These are phyloP conservation scores for Fraxinus pennsylvanica DNA, from an alignment of 257 asterid genomes.

Conservation along the genomic window DNA sequence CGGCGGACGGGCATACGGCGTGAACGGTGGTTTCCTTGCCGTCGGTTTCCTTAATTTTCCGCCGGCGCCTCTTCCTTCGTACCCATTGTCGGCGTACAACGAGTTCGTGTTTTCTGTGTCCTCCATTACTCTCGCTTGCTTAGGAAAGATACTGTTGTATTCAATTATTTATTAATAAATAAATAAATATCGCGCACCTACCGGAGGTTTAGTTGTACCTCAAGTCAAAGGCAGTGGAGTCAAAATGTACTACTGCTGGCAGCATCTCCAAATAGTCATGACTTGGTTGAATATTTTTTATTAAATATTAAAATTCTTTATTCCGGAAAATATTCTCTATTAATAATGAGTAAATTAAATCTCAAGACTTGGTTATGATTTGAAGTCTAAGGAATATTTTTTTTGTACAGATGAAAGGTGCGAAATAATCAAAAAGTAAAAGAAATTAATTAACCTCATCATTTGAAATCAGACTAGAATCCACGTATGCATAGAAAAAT, in stretches of 20 bases:
- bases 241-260: not conserved
- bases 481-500: too few species aligned
- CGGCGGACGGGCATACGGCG: constrained; percentile 45
- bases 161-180: not conserved
- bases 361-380: too few species aligned
- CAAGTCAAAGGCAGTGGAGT: not conserved
- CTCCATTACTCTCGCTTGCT: constrained; percentile 24
- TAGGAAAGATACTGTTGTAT: not conserved
- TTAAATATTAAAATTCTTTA: too few species aligned
- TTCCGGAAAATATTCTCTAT: too few species aligned
- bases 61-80: constrained; percentile 42
- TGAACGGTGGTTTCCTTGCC: constrained; percentile 29
- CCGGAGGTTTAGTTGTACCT: not conserved
- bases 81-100: constrained; percentile 16
- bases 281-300: too few species aligned
- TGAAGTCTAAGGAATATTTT: too few species aligned
- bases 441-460: too few species aligned
- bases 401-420: too few species aligned
- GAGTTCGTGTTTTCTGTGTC: constrained; percentile 21
- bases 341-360: too few species aligned
- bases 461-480: too few species aligned
- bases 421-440: too few species aligned
- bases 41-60: constrained; percentile 39
- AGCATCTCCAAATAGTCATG: not conserved
- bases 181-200: not conserved